phyloP scores from a whole-genome alignment of 768 basidiomycete species.

The Suillus placidus region DNA sequence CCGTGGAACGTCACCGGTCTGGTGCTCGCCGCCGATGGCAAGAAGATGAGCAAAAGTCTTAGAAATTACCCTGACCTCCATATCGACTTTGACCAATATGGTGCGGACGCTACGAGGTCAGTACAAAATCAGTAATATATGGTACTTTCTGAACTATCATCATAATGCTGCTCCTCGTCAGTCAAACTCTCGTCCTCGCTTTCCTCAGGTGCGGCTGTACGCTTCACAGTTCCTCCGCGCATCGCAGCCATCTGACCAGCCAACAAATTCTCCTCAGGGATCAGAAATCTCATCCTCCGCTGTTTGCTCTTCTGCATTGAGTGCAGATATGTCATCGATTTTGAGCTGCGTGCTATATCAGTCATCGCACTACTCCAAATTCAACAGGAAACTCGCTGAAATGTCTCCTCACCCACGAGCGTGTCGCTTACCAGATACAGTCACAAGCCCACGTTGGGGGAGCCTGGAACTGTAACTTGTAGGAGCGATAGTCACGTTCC shows the following conservation, averaged over 20 bases:
- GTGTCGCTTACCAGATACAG: constrained; percentile 87
- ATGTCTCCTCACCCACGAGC: constrained; percentile 88
- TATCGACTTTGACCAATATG: constrained; percentile 85
- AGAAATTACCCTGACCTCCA: constrained; percentile 97
- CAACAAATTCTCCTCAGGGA: constrained; percentile 92
- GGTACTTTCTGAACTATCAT: constrained; percentile 42
- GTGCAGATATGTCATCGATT: constrained; percentile 71
- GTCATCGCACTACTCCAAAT: background rate
- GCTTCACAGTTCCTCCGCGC: constrained; percentile 87
- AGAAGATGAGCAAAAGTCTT: constrained; percentile 99
- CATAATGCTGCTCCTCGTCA: constrained; percentile 52
- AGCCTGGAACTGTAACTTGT: constrained; percentile 94
- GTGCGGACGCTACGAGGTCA: constrained; percentile 92
- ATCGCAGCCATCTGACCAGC: constrained; percentile 98
- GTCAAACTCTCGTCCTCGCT: constrained; percentile 55
- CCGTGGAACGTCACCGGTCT: constrained; percentile 98
- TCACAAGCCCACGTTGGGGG: constrained; percentile 77
- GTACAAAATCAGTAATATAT: constrained; percentile 9
- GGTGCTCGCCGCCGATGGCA: constrained; percentile 94
- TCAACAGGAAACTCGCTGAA: constrained; percentile 51
- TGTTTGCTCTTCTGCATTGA: constrained; percentile 58
- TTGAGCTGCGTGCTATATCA: constrained; percentile 59
- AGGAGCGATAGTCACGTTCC: constrained; percentile 70
- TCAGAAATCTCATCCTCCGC: constrained; percentile 95
- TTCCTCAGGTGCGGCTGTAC: constrained; percentile 45